These are phyloP conservation scores for Carex littledalei DNA, from an alignment of 176 grass and related monocot genomes.

Conservation along the genomic window DNA sequence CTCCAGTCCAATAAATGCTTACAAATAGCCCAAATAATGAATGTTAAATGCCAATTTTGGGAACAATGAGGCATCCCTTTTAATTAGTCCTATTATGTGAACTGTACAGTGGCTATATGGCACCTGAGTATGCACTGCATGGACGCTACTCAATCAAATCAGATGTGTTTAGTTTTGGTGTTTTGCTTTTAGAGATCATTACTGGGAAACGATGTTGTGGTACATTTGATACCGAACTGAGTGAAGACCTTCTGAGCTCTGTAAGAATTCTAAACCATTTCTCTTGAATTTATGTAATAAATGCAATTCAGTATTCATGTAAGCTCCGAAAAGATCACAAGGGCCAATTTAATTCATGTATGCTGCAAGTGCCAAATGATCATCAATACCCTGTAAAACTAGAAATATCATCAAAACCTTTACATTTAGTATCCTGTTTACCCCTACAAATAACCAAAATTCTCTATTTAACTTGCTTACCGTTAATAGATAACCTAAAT, in stretches of 20 bases:
- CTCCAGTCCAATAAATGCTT: background rate
- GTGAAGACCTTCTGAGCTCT: slow-evolving; percentile 4
- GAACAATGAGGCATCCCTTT: slow-evolving; percentile 11
- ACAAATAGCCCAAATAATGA: background rate
- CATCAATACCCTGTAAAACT: background rate
- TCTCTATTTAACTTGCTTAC: background rate
- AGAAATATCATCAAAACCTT: background rate
- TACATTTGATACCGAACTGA: background rate
- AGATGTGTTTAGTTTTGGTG: slow-evolving; percentile 69
- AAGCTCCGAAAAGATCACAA: background rate
- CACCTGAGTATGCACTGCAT: slow-evolving; percentile 69
- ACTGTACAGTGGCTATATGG: slow-evolving; percentile 56
- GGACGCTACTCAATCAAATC: slow-evolving; percentile 58
- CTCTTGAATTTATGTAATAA: background rate
- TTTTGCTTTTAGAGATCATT: slow-evolving; percentile 57
- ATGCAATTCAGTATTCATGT: background rate
- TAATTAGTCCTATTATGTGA: slow-evolving; percentile 12
- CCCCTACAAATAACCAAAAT: background rate
- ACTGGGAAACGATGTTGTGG: slow-evolving; percentile 36
- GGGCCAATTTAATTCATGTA: background rate
- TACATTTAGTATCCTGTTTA: background rate
- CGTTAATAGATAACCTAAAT: no score
- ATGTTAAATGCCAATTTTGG: slow-evolving; percentile 6
- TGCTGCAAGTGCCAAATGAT: background rate
- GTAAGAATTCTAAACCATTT: slow-evolving; percentile 9